Evolutionary conservation across 768 basidiomycete genomes (phyloP).

Genomic region (Russula sp.): DNA sequence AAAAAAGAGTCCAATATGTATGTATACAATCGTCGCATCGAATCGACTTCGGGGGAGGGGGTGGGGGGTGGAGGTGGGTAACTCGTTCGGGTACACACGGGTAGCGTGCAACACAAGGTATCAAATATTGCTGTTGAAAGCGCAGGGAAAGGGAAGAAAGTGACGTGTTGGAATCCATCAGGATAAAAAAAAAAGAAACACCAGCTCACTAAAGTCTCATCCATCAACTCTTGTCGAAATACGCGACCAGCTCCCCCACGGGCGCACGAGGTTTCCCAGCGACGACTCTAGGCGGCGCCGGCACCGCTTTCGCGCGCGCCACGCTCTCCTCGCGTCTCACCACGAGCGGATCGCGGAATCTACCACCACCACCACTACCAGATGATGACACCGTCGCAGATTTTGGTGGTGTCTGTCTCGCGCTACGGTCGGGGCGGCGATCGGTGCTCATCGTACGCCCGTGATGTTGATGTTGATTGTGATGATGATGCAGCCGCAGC

Average conservation of each 20-base stretch:
- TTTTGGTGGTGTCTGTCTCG: slow-evolving; percentile 22
- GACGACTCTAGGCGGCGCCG: slow-evolving; percentile 38
- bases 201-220: background rate
- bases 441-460: slow-evolving; percentile 14
- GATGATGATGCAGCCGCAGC: slow-evolving; percentile 10
- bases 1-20: too few relatives aligned
- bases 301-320: slow-evolving; percentile 33
- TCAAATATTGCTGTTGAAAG: background rate
- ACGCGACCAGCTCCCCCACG: slow-evolving; percentile 74
- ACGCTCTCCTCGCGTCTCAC: slow-evolving; percentile 55
- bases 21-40: too few relatives aligned
- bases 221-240: slow-evolving; percentile 47
- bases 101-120: background rate
- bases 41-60: too few relatives aligned
- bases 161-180: background rate
- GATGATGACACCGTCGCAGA: slow-evolving; percentile 30
- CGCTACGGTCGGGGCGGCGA: background rate
- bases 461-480: background rate
- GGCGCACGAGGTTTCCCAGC: slow-evolving; percentile 54
- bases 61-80: too few relatives aligned
- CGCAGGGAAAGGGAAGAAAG: background rate
- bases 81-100: too few relatives aligned
- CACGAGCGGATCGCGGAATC: slow-evolving; percentile 71
- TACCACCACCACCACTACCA: too few relatives aligned
- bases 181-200: background rate